Evolutionary conservation across 148 eudicot species (phyloP).

Genomic region (Rhododendron mucronatum): DNA sequence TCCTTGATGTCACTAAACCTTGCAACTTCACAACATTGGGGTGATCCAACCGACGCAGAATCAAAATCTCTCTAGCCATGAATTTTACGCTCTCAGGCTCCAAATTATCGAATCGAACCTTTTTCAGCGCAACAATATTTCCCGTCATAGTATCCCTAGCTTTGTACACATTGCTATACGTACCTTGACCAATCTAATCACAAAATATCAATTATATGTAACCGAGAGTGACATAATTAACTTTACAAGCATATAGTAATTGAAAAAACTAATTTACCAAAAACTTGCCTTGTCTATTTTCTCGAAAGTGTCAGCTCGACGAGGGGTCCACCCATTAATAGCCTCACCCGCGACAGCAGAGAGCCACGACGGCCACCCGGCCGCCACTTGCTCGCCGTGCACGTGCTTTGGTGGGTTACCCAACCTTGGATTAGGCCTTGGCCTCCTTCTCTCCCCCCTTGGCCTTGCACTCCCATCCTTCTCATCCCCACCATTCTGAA

Average conservation of each 20-base stretch:
- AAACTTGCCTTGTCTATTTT: slow-evolving; percentile 62
- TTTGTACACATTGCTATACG: slow-evolving; percentile 90
- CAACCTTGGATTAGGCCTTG: slow-evolving; percentile 54
- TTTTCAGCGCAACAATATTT: slow-evolving; percentile 74
- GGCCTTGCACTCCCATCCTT: slow-evolving; percentile 33
- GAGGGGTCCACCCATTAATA: slow-evolving; percentile 72
- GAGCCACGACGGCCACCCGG: slow-evolving; percentile 84
- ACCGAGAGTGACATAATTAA: slow-evolving; percentile 5
- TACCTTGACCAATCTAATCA: slow-evolving; percentile 85
- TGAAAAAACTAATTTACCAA: not conserved
- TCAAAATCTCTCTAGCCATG: slow-evolving; percentile 85
- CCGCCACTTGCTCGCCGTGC: slow-evolving; percentile 75
- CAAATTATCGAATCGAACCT: slow-evolving; percentile 83
- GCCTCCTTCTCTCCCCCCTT: slow-evolving; percentile 44
- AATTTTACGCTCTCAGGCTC: slow-evolving; percentile 89
- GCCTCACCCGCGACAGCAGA: slow-evolving; percentile 75
- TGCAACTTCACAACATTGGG: slow-evolving; percentile 71
- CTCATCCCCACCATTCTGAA: slow-evolving; percentile 32
- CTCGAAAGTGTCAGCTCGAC: slow-evolving; percentile 74
- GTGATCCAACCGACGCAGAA: slow-evolving; percentile 70
- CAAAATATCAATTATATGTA: slow-evolving; percentile 11
- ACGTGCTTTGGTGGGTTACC: slow-evolving; percentile 62
- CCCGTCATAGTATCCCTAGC: slow-evolving; percentile 70
- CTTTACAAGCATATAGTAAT: not conserved
- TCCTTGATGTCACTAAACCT: slow-evolving; percentile 79